Conservation (phyloP, 1,139 yeast species). For the Candida mesenterica region DNA sequence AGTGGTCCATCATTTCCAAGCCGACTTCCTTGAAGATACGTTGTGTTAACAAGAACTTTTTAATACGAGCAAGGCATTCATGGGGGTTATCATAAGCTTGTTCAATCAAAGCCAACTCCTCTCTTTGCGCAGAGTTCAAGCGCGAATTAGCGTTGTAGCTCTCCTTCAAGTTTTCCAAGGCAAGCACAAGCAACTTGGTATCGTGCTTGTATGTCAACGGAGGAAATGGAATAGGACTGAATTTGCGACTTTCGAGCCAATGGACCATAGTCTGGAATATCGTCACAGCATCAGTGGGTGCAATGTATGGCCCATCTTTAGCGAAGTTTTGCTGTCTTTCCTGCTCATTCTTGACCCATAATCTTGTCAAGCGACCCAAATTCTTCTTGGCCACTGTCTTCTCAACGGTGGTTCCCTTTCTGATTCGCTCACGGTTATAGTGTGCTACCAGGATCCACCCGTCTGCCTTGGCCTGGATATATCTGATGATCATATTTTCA, state of each 20-base stretch:
- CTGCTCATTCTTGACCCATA: slow-evolving; percentile 93
- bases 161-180: slow-evolving; percentile 85
- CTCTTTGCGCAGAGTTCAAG: slow-evolving; percentile 82
- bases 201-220: slow-evolving; percentile 92
- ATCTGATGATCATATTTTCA: slow-evolving; percentile 80
- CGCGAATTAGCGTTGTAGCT: slow-evolving; percentile 80
- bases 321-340: slow-evolving; percentile 79
- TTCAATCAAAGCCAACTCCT: slow-evolving; percentile 89
- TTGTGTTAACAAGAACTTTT: slow-evolving; percentile 80
- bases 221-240: slow-evolving; percentile 90
- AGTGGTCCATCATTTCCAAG: slow-evolving; percentile 89
- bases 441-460: slow-evolving; percentile 96
- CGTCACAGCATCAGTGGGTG: slow-evolving; percentile 86
- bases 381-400: slow-evolving; percentile 93
- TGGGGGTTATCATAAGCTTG: slow-evolving; percentile 97
- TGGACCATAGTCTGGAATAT: slow-evolving; percentile 84
- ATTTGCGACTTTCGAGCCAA: slow-evolving; percentile 87
- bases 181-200: slow-evolving; percentile 82
- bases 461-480: slow-evolving; percentile 92
- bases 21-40: slow-evolving; percentile 89
- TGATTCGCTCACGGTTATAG: slow-evolving; percentile 83
- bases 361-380: slow-evolving; percentile 82
- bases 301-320: slow-evolving; percentile 82
- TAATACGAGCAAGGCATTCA: slow-evolving; percentile 82
- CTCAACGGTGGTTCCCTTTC: slow-evolving; percentile 87